Evolutionary conservation across 192 early-diverging fungal species (phyloP).

Genomic region (Geranomyces variabilis): DNA sequence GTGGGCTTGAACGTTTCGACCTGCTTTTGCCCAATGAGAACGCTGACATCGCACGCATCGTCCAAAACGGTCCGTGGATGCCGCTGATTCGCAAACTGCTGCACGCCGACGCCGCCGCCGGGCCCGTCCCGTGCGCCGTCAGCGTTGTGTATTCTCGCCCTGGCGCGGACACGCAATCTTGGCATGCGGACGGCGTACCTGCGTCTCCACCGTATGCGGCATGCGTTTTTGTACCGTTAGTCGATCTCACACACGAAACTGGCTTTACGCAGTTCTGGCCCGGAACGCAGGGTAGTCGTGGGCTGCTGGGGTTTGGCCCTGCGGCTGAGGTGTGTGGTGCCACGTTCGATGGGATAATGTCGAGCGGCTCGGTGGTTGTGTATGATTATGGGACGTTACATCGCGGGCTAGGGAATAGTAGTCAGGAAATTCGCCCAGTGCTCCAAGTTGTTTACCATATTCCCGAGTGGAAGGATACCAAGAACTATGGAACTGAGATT

Average conservation of each 20-base stretch:
- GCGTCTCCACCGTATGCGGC: constrained; percentile 10
- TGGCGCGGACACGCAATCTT: constrained; percentile 18
- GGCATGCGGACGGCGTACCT: constrained; percentile 32
- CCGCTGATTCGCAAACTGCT: neutral
- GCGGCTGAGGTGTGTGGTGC: constrained; percentile 34
- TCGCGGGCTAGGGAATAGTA: constrained; percentile 23
- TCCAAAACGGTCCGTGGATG: constrained; percentile 18
- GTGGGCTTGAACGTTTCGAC: constrained; percentile 21
- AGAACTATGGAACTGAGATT: constrained; percentile 16
- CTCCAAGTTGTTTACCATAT: constrained; percentile 28
- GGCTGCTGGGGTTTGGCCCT: constrained; percentile 25
- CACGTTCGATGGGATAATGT: constrained; percentile 23
- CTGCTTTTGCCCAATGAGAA: neutral
- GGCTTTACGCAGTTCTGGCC: constrained; percentile 35
- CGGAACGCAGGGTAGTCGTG: constrained; percentile 4
- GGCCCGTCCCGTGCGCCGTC: constrained; percentile 7
- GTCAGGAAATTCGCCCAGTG: constrained; percentile 5
- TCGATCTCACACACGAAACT: constrained; percentile 9
- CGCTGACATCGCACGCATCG: neutral
- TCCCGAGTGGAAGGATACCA: constrained; percentile 18
- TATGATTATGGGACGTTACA: constrained; percentile 30
- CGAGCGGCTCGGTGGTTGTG: constrained; percentile 9
- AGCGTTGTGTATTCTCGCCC: constrained; percentile 32
- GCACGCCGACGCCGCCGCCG: neutral
- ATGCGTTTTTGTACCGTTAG: constrained; percentile 27